Conservation (phyloP, 345 rosid genomes). For the Eucalyptus tenuipes region DNA sequence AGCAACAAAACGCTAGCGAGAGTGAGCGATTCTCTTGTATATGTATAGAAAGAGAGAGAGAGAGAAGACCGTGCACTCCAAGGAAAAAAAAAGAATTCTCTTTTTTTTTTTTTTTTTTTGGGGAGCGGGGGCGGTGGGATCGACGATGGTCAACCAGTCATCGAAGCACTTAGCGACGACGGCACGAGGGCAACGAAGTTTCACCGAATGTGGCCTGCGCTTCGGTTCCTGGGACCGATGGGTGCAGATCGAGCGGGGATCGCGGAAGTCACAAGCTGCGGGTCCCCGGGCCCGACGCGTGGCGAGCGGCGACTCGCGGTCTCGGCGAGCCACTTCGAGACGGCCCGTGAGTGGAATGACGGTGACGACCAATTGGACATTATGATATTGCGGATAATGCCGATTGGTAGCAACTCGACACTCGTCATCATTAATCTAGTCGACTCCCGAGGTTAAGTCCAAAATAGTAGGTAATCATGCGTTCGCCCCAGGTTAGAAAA, state of each 20-base stretch:
- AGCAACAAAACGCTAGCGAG: neutral
- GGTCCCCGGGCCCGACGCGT: neutral
- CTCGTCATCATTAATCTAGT: neutral
- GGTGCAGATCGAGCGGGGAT: neutral
- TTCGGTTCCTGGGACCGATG: neutral
- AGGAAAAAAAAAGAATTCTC: neutral
- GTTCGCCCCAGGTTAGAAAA: neutral
- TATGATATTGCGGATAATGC: neutral
- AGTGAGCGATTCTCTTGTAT: neutral
- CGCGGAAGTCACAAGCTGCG: neutral
- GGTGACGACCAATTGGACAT: neutral
- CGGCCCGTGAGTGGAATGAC: neutral
- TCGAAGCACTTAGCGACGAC: neutral
- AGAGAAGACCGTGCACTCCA: neutral
- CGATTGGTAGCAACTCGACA: too few species aligned
- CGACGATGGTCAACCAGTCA: neutral
- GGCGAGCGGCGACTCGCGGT: neutral
- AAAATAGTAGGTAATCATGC: neutral
- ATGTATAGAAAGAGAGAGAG: neutral
- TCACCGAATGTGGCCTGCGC: neutral
- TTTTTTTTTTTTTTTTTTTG: neutral
- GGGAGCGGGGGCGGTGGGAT: rapidly evolving
- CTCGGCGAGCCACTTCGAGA: neutral
- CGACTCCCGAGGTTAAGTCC: neutral
- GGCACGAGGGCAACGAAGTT: neutral